phyloP scores from a whole-genome alignment of 768 basidiomycete species.

The Lyophyllum shimeji region DNA sequence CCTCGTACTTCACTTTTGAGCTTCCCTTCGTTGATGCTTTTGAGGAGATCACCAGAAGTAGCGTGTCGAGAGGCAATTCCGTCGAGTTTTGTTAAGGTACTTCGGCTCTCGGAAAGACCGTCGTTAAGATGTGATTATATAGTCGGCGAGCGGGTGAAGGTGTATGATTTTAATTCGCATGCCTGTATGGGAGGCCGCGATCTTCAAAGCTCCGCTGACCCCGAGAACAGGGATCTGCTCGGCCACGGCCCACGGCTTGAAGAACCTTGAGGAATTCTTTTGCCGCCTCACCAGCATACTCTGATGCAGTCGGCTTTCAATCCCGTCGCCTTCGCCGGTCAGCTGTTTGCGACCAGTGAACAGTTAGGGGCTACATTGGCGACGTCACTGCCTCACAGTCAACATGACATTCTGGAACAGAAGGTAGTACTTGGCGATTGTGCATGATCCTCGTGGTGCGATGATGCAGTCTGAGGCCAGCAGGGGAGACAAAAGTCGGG shows the following conservation, averaged over 20 bases:
- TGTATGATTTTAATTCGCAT: slow-evolving; percentile 6
- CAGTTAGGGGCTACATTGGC: neutral
- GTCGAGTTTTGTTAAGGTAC: slow-evolving; percentile 2
- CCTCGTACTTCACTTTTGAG: slow-evolving; percentile 2
- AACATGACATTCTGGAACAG: neutral
- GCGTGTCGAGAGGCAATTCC: slow-evolving; percentile 3
- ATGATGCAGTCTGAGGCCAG: neutral
- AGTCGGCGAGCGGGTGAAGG: neutral
- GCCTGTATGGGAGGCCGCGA: slow-evolving; percentile 6
- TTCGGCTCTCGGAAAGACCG: neutral
- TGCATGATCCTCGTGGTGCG: neutral
- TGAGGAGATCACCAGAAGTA: slow-evolving; percentile 1
- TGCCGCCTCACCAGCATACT: slow-evolving; percentile 10
- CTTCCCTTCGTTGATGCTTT: slow-evolving; percentile 9
- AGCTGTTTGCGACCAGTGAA: neutral
- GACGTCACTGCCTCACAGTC: too few relatives aligned
- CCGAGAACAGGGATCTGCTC: slow-evolving; percentile 6
- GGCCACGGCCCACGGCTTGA: slow-evolving; percentile 7
- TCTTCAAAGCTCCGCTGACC: neutral
- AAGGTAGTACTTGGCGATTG: neutral
- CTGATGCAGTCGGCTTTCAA: neutral
- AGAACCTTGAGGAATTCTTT: slow-evolving; percentile 7
- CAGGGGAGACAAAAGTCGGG: neutral
- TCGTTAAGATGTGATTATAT: neutral
- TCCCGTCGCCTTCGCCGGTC: neutral